Conservation (phyloP, 345 rosid species). For the Luvunga scandens region DNA sequence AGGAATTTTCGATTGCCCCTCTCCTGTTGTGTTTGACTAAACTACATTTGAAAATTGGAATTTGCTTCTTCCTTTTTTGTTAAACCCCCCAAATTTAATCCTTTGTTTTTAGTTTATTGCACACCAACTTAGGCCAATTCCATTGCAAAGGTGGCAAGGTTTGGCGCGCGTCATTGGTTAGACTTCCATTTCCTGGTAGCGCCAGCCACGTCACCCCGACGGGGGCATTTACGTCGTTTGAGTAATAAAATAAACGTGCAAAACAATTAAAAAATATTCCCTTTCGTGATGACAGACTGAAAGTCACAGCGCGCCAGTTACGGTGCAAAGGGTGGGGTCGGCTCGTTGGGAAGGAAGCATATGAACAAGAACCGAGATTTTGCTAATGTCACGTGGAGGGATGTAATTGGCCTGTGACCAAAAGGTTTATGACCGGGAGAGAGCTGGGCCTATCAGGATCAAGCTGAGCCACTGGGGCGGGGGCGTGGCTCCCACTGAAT, state of each 20-base stretch:
- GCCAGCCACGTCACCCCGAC: background rate
- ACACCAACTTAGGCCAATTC: background rate
- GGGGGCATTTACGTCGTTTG: background rate
- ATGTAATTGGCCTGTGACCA: background rate
- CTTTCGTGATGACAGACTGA: background rate
- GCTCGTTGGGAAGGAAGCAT: background rate
- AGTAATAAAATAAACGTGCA: background rate
- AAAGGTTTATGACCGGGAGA: background rate
- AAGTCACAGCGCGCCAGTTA: slow-evolving; percentile 4
- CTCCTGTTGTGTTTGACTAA: slow-evolving; percentile 7
- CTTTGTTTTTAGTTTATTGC: background rate
- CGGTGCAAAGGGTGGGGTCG: background rate
- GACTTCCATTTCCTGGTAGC: background rate
- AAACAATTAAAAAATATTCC: background rate
- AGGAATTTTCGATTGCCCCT: background rate
- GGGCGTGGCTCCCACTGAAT: background rate
- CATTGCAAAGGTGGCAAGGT: background rate
- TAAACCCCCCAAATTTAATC: too few species aligned
- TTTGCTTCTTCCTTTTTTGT: background rate
- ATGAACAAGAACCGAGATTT: background rate
- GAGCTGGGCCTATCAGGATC: background rate
- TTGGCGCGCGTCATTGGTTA: background rate
- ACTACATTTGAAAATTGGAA: background rate
- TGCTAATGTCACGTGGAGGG: background rate
- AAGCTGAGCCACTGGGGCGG: too few species aligned